Conservation (phyloP, 2,329 filamentous ascomycete genomes). For the Cladobotryum mycophilum region DNA sequence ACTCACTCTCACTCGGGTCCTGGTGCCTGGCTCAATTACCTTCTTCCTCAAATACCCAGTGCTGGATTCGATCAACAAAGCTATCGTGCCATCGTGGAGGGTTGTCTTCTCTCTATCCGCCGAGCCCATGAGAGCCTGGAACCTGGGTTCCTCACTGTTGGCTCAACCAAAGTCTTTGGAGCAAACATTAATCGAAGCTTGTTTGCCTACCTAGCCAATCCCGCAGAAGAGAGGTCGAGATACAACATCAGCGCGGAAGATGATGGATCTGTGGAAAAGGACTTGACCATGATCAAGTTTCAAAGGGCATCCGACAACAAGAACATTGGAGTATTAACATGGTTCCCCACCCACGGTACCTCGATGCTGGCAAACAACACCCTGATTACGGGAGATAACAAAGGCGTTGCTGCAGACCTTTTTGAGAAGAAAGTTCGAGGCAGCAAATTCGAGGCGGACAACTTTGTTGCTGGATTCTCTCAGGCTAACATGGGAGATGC, state of each 20-base stretch:
- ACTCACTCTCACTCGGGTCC: slow-evolving; percentile 89
- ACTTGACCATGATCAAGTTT: slow-evolving; percentile 71
- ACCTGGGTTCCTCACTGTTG: slow-evolving; percentile 61
- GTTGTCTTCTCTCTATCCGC: slow-evolving; percentile 70
- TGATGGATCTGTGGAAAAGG: slow-evolving; percentile 58
- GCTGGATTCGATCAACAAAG: slow-evolving; percentile 80
- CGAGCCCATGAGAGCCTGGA: slow-evolving; percentile 58
- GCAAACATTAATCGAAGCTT: slow-evolving; percentile 81
- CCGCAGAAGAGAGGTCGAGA: slow-evolving; percentile 59
- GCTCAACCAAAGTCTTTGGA: slow-evolving; percentile 52
- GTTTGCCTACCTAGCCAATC: slow-evolving; percentile 79
- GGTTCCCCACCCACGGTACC: slow-evolving; percentile 87
- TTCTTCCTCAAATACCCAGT: slow-evolving; percentile 82
- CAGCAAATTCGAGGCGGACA: slow-evolving; percentile 48
- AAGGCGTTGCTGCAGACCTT: slow-evolving; percentile 78
- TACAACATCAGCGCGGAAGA: slow-evolving; percentile 45
- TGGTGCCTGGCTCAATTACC: slow-evolving; percentile 86
- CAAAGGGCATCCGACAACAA: slow-evolving; percentile 63
- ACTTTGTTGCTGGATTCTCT: slow-evolving; percentile 84
- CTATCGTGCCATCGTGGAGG: slow-evolving; percentile 81
- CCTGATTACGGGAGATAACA: slow-evolving; percentile 83
- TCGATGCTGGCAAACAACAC: slow-evolving; percentile 89
- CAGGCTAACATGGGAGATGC: slow-evolving; percentile 89
- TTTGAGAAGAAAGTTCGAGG: slow-evolving; percentile 66
- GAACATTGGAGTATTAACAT: slow-evolving; percentile 75